A percentile compares a stretch with the other conserved stretches of the same genome.
phyloP scores from a whole-genome alignment of 352 stramenopile species.

The Phytophthora crassamura region DNA sequence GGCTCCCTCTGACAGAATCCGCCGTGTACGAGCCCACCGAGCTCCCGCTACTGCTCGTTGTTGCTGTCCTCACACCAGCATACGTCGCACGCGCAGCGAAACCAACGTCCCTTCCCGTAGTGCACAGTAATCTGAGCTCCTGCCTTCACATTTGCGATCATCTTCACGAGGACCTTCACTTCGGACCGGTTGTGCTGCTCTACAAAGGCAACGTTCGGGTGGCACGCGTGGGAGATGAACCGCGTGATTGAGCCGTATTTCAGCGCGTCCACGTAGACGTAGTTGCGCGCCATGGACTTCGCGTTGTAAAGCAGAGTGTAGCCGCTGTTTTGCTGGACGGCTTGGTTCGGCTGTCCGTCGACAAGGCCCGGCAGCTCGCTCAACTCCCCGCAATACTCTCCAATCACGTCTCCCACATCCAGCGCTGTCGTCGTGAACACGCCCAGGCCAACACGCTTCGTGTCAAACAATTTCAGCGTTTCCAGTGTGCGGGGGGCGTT shows the following conservation, averaged over 20 bases:
- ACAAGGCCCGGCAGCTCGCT: neutral
- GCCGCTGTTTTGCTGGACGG: conserved; percentile 2
- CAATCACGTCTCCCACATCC: conserved; percentile 6
- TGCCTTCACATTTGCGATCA: conserved; percentile 1
- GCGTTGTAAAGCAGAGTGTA: conserved; percentile 1
- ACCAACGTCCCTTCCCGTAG: conserved; percentile 10
- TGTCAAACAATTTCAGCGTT: conserved; percentile 4
- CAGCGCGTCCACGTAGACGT: conserved; percentile 9
- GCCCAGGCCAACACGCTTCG: neutral
- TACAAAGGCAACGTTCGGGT: conserved; percentile 6
- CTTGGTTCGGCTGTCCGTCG: neutral
- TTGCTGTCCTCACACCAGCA: no score
- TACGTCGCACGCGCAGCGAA: neutral
- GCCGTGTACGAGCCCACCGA: no score
- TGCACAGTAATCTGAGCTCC: neutral
- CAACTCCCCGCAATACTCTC: conserved; percentile 5
- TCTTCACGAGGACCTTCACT: conserved; percentile 1
- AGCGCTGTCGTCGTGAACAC: conserved; percentile 7
- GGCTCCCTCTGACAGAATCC: no score
- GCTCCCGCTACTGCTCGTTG: no score
- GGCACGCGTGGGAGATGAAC: conserved; percentile 2
- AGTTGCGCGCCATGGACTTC: neutral
- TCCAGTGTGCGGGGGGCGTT: neutral
- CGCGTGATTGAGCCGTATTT: neutral
- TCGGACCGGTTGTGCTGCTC: neutral